These are phyloP conservation scores for Leishmania aethiopica DNA, from an alignment of 208 protist species.

Conservation along the genomic window DNA sequence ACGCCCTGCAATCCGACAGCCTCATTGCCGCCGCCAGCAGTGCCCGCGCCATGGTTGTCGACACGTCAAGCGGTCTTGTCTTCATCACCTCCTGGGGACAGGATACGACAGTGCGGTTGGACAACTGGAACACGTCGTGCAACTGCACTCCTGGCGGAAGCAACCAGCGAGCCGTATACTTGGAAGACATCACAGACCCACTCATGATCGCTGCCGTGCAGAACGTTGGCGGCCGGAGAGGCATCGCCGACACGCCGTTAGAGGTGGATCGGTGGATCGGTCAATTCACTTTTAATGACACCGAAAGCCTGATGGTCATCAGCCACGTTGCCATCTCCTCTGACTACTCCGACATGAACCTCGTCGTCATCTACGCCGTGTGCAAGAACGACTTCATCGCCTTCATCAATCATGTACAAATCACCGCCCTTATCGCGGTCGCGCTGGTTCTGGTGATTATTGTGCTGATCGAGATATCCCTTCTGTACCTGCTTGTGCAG, in stretches of 20 bases:
- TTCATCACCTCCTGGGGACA: slow-evolving; percentile 39
- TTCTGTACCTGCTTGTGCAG: slow-evolving; percentile 50
- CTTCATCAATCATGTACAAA: slow-evolving; percentile 18
- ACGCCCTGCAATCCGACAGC: slow-evolving; percentile 13
- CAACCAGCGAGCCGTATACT: neutral
- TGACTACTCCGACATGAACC: slow-evolving; percentile 4
- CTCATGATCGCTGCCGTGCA: slow-evolving; percentile 31
- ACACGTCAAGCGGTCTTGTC: slow-evolving; percentile 41
- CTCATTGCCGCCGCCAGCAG: slow-evolving; percentile 1
- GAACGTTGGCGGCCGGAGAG: slow-evolving; percentile 23
- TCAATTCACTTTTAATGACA: slow-evolving; percentile 4
- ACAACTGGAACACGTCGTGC: slow-evolving; percentile 47
- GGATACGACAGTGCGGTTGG: slow-evolving; percentile 23
- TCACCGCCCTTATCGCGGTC: slow-evolving; percentile 17
- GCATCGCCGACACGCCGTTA: slow-evolving; percentile 10
- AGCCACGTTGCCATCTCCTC: slow-evolving; percentile 6
- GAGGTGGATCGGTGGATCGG: slow-evolving; percentile 13
- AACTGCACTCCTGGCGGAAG: neutral
- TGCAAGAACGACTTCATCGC: neutral
- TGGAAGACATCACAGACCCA: slow-evolving; percentile 25
- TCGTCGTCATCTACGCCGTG: slow-evolving; percentile 17
- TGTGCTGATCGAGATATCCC: slow-evolving; percentile 23
- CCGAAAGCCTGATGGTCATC: slow-evolving; percentile 7
- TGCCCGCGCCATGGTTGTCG: slow-evolving; percentile 40
- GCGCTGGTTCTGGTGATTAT: slow-evolving; percentile 31